phyloP scores from a whole-genome alignment of 106 monocot genomes.

The Dendrobium catenatum region DNA sequence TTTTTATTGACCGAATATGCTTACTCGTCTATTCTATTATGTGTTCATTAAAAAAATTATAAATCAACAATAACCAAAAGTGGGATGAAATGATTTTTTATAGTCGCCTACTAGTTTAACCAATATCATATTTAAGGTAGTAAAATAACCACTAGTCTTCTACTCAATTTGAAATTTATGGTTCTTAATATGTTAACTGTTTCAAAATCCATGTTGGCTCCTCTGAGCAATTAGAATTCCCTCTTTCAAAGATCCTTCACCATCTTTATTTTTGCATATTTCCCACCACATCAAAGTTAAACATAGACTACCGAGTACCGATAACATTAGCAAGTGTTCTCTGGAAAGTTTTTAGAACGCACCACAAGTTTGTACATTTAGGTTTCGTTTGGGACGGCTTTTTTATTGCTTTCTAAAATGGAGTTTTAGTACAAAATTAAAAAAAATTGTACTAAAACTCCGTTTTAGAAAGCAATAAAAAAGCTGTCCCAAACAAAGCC shows the following conservation, averaged over 20 bases:
- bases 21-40: neutral
- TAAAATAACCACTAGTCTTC: neutral
- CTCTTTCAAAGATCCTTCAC: no score
- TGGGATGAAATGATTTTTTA: neutral
- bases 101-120: neutral
- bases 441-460: no score
- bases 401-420: no score
- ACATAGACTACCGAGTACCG: neutral
- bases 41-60: neutral
- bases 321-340: neutral
- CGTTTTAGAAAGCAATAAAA: no score
- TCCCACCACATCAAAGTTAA: neutral
- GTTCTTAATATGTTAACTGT: no score
- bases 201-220: no score
- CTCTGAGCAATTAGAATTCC: no score
- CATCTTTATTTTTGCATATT: neutral
- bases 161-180: no score
- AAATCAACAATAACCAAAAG: neutral
- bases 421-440: no score
- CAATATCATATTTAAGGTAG: neutral
- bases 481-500: no score
- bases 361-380: neutral
- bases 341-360: neutral
- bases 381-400: no score
- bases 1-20: no score